Evolutionary conservation across 2,329 filamentous ascomycete genomes (phyloP), one percentile per base, ranked within the genome.

Genomic region (Arthroderma sp.): DNA sequence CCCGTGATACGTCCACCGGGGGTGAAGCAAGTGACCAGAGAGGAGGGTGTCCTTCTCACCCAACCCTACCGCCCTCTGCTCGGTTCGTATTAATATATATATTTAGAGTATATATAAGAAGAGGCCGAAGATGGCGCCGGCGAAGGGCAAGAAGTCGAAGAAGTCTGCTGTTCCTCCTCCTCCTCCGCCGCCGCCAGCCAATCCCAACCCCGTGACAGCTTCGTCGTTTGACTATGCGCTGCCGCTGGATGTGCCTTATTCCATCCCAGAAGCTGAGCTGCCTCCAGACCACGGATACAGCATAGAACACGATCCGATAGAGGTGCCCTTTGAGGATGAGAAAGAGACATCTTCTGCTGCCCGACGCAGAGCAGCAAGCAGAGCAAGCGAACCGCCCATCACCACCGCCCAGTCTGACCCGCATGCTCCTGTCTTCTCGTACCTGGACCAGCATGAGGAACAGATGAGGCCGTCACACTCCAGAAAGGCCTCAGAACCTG

Each of bases 341-440:
- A 44, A 28, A 23, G 41, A 44, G 44, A 31, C 25, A 7, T 31
- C 44, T 51, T 13, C 44, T 28, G 44, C 44, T 49, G 23, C 53
- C 38, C 37, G 54, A 17, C 54, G 54, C 15, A 25, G 54, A 43
- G 54, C 54, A 19, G 25, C 54, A 25, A 55, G 53, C 33, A 38
- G 53, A 55, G 31, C 37, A 4, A 55, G 54, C 54, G 54, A 55
- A 25, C 51, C 19, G 17, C 17, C 33, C n/a, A 8, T 54, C 31
- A 2, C 11, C 51, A 5, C 31, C 25, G 9, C n/a, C n/a, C n/a
- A n/a, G n/a, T n/a, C n/a, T 17, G 52, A 31, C 19, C 37, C 39
- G 8, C 8, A 25, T 1, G 28, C 53, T 9, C 35, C 21, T 13
- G 54, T 44, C 37, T 55, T 55, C 54, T 41, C 37, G 2, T 55